Evolutionary conservation across 2,329 filamentous ascomycete genomes (phyloP), one percentile per base, ranked within the genome.

Genomic region (Neofusicoccum sp.): DNA sequence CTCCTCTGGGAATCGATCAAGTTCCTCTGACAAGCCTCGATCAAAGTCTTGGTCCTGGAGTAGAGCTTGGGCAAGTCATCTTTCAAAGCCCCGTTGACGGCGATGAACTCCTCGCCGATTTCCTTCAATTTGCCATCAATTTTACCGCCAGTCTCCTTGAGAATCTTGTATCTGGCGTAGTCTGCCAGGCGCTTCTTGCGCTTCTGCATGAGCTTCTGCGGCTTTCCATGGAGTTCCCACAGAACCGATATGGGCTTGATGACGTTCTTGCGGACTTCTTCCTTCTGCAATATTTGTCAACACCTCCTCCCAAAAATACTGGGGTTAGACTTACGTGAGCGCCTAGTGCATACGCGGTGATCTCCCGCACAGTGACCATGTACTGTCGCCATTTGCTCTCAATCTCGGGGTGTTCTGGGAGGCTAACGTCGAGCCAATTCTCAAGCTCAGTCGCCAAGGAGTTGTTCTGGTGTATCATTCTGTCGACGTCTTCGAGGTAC

Each of bases 331-430:
- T 62, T 52, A 62, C 59, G 37, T 62, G 59, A 45, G 48, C 33
- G 4, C 41, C 49, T 22, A 62, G 49, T 9, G 47, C 59, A 12
- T 54, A 54, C 65, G 89, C 90, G 71, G 93, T 89, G 67, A 98
- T 87, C 70, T 97, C 93, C 67, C 91, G 87, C 78, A 96, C 91
- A 37, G 90, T 90, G 71, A 93, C 87, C 68, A 93, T 94, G 77
- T 97, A 95, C 66, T 89, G 91, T 56, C 93, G 90, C 92, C 94
- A 98, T 74, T 96, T 96, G 81, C 90, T 93, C 77, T 97, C 93
- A 44, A 96, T 81, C 74, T 98, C 93, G 74, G 92, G 88, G 7
- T 72, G 67, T 6, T 72, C 72, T 3, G 64, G 62, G 16, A 56
- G 88, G 1, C 80, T 79, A 22, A 85, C 81, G 63, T 87, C 88